Evolutionary conservation across 805 yeast species (phyloP), one percentile per base, ranked within the genome.

Genomic region (Candida schatavii): DNA sequence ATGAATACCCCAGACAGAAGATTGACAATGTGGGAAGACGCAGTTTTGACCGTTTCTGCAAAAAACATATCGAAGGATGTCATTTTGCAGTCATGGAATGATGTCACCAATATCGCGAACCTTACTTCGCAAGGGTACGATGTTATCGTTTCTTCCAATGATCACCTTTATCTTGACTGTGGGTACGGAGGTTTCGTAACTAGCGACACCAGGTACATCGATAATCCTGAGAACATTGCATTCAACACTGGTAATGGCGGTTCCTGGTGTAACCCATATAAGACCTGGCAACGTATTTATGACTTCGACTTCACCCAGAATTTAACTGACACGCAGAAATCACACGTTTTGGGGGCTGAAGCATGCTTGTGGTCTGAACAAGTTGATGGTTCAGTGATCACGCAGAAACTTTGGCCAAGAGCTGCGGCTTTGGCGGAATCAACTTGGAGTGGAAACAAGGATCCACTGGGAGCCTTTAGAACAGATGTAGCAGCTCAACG

Each of bases 211-310:
- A 42, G 67, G 22, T 62, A 62, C 47, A 44, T 56, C 20, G 66
- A 55, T 35, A 44, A 41, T n/a, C 48, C 50, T 5, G 48, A 41
- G 4, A 51, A 52, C 30, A 48, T 46, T 5, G 57, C 43, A 15
- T 62, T 59, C 52, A 66, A 66, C 48, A 45, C 51, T 15, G 61
- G 62, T 3, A 27, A 35, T 29, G 70, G 66, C 19, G 71, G 72
- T 5, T 59, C 67, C 2, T 67, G 70, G 68, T 68, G 74, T 46
- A 66, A 57, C 21, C 74, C 75, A 5, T 70, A 70, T 54, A 70
- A 68, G 49, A 64, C 68, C 1, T 70, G 71, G 71, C 74, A 69
- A 46, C 47, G 68, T 39, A 66, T 70, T 34, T 69, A 68, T 47
- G 50, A 54, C 42, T 66, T 49, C 41, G 72, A 68, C 42, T 52